These are phyloP conservation scores for Lentinula raphanica DNA, from an alignment of 768 basidiomycete genomes.

Conservation along the genomic window DNA sequence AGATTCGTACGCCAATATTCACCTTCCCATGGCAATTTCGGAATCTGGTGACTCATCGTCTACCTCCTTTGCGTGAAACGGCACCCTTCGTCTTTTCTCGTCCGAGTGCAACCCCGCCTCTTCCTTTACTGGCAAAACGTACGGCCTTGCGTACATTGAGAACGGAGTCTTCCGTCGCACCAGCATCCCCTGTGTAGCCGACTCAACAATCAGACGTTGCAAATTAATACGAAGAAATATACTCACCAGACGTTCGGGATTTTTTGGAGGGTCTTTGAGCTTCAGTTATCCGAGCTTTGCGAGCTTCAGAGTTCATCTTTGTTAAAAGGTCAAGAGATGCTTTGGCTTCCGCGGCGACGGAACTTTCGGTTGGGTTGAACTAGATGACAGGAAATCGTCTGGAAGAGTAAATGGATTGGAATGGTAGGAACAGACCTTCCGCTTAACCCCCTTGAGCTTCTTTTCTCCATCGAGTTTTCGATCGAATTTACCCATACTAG, in stretches of 20 bases:
- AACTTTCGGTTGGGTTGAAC: constrained; percentile 81
- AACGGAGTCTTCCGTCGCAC: constrained; percentile 34
- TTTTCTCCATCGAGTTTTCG: constrained; percentile 87
- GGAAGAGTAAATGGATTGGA: neutral
- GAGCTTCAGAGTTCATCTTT: constrained; percentile 68
- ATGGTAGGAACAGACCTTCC: constrained; percentile 58
- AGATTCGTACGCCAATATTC: neutral
- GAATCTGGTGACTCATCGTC: constrained; percentile 14
- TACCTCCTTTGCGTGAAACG: constrained; percentile 18
- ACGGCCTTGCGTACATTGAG: constrained; percentile 91
- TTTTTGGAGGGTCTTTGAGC: constrained; percentile 1
- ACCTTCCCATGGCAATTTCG: neutral
- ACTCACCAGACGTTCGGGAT: neutral
- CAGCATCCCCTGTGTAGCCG: neutral
- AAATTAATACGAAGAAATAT: neutral
- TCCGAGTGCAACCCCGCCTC: constrained; percentile 56
- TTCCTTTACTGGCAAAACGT: constrained; percentile 64
- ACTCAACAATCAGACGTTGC: neutral
- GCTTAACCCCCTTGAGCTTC: constrained; percentile 80
- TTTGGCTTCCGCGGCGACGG: constrained; percentile 63
- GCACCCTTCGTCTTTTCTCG: constrained; percentile 28
- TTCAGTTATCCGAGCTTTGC: constrained; percentile 43
- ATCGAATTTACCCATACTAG: constrained; percentile 95
- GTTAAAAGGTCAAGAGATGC: constrained; percentile 70
- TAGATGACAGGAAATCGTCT: constrained; percentile 23